phyloP scores from a whole-genome alignment of 257 asterid species.

The Solanum chmielewskii region DNA sequence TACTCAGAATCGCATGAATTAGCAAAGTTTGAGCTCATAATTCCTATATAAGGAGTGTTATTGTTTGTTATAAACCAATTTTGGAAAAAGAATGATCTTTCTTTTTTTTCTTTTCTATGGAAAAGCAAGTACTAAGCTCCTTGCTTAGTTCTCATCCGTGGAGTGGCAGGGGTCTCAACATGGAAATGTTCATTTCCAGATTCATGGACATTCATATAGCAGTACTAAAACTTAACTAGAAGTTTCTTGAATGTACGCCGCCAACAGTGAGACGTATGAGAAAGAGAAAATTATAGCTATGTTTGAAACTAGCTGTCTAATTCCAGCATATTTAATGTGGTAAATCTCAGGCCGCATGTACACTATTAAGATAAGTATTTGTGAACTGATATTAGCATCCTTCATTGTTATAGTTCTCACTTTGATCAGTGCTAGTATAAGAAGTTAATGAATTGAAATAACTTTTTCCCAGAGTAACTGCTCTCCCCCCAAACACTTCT shows the following conservation, averaged over 20 bases:
- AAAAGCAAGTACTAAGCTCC: neutral
- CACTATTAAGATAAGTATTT: neutral
- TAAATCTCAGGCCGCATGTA: neutral
- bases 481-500: neutral
- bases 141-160: neutral
- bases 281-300: neutral
- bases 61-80: neutral
- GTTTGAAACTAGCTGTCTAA: neutral
- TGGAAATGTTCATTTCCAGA: neutral
- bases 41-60: neutral
- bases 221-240: neutral
- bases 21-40: neutral
- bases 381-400: neutral
- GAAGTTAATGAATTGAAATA: neutral
- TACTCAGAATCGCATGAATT: neutral
- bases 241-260: neutral
- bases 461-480: neutral
- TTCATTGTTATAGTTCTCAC: neutral
- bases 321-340: neutral
- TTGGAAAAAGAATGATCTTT: neutral
- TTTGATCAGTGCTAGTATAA: neutral
- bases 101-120: neutral
- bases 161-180: neutral
- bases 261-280: neutral
- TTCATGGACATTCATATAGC: neutral